These are phyloP conservation scores for Pseudogymnoascus sp. DNA, from an alignment of 2,329 filamentous ascomycete genomes.

Conservation along the genomic window DNA sequence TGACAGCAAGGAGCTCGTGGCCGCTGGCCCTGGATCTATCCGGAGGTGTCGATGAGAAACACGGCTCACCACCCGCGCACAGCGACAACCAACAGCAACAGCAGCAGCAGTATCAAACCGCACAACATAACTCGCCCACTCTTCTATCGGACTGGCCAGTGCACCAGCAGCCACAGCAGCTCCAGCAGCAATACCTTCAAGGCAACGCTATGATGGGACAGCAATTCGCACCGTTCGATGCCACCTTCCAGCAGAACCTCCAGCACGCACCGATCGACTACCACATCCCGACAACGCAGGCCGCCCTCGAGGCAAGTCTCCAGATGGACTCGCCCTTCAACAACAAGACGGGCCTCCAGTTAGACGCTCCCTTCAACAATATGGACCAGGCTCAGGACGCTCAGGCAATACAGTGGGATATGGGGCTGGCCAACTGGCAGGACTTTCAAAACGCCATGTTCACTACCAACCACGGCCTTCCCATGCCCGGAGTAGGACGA, in stretches of 20 bases:
- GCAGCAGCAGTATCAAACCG: slow-evolving; percentile 31
- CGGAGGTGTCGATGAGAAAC: slow-evolving; percentile 26
- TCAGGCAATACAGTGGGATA: slow-evolving; percentile 51
- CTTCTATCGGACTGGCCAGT: slow-evolving; percentile 56
- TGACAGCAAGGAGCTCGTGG: slow-evolving; percentile 30
- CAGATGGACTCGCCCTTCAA: slow-evolving; percentile 56
- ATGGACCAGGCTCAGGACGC: slow-evolving; percentile 47
- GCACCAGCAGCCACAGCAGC: slow-evolving; percentile 28
- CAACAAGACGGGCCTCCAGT: slow-evolving; percentile 37
- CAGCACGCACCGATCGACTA: slow-evolving; percentile 29
- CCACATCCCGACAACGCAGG: slow-evolving; percentile 48
- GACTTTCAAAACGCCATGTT: slow-evolving; percentile 68
- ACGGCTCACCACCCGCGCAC: slow-evolving; percentile 26
- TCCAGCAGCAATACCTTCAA: slow-evolving; percentile 27
- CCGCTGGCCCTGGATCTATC: slow-evolving; percentile 29
- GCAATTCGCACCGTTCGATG: slow-evolving; percentile 26
- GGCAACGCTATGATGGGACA: slow-evolving; percentile 28
- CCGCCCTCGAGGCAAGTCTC: slow-evolving; percentile 51
- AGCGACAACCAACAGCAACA: slow-evolving; percentile 38
- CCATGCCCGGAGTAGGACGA: slow-evolving; percentile 35
- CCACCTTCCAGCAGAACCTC: slow-evolving; percentile 26
- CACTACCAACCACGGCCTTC: slow-evolving; percentile 39
- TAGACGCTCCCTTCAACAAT: slow-evolving; percentile 56
- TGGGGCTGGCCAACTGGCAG: slow-evolving; percentile 66
- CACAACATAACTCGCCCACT: slow-evolving; percentile 41